phyloP scores from a whole-genome alignment of 2,329 filamentous ascomycete genomes.

The Diaporthe destruens region DNA sequence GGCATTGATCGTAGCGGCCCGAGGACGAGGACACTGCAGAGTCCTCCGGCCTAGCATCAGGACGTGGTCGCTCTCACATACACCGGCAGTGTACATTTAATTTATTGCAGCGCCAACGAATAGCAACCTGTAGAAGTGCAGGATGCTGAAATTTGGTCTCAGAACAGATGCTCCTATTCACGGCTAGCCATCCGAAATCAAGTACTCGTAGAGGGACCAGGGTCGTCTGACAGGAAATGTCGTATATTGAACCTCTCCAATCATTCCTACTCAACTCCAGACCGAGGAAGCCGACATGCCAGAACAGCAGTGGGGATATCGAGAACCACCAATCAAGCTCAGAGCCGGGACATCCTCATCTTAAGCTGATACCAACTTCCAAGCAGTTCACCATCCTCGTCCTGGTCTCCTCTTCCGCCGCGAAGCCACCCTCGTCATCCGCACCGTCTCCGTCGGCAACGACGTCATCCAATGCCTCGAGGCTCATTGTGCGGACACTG shows the following conservation, averaged over 20 bases:
- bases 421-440: conserved; percentile 40
- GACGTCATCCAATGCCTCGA: conserved; percentile 77
- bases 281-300: not conserved
- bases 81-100: not conserved
- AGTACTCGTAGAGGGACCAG: not conserved
- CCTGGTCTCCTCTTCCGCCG: conserved; percentile 54
- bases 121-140: too few species aligned
- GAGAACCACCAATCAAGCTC: not conserved
- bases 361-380: conserved; percentile 62
- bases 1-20: not conserved
- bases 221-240: not conserved
- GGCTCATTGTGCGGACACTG: conserved; percentile 70
- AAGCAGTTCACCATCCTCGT: conserved; percentile 64
- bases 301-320: not conserved
- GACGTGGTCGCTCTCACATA: not conserved
- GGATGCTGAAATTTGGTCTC: not conserved
- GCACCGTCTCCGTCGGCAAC: conserved; percentile 55
- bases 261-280: not conserved
- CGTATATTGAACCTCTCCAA: not conserved
- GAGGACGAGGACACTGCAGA: not conserved
- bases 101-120: not conserved
- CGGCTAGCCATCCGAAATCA: too few species aligned
- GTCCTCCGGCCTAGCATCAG: not conserved
- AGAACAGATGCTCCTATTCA: not conserved
- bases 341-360: conserved; percentile 50